These are phyloP conservation scores for Friedmanniomyces simplex DNA, from an alignment of 495 filamentous ascomycete species.

Conservation along the genomic window DNA sequence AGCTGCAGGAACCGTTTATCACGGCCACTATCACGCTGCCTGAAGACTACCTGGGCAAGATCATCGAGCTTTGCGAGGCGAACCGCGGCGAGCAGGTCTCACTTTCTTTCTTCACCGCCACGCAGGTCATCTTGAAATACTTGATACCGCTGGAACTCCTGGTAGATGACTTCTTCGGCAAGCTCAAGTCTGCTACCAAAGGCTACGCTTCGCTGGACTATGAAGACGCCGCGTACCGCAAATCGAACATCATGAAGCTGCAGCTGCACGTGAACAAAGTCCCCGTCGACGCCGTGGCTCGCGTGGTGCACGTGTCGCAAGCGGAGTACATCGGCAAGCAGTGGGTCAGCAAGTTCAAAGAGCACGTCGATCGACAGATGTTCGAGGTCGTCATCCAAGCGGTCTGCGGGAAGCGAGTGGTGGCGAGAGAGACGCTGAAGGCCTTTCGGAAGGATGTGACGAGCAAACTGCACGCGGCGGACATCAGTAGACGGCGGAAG, in stretches of 20 bases:
- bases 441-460: conserved; percentile 92
- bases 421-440: conserved; percentile 92
- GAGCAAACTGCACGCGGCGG: conserved; percentile 85
- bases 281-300: conserved; percentile 87
- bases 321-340: conserved; percentile 61
- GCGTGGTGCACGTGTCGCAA: conserved; percentile 75
- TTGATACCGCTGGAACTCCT: conserved; percentile 75
- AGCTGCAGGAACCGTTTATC: conserved; percentile 79
- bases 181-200: conserved; percentile 80
- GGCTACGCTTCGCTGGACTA: conserved; percentile 84
- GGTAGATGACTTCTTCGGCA: conserved; percentile 96
- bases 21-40: conserved; percentile 79
- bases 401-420: conserved; percentile 66
- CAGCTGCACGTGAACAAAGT: conserved; percentile 88
- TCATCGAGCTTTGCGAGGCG: conserved; percentile 88
- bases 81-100: conserved; percentile 80
- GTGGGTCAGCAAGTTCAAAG: conserved; percentile 95
- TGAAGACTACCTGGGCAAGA: conserved; percentile 84
- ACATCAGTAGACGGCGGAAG: conserved; percentile 72
- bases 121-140: conserved; percentile 92
- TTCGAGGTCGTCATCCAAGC: conserved; percentile 96
- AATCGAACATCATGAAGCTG: conserved; percentile 73
- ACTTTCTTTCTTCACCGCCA: conserved; percentile 83
- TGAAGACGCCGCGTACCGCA: conserved; percentile 82
- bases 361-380: conserved; percentile 90